Evolutionary conservation across 495 filamentous ascomycete genomes (phyloP), one percentile per base, ranked within the genome.

Genomic region (Xylaria sp.): DNA sequence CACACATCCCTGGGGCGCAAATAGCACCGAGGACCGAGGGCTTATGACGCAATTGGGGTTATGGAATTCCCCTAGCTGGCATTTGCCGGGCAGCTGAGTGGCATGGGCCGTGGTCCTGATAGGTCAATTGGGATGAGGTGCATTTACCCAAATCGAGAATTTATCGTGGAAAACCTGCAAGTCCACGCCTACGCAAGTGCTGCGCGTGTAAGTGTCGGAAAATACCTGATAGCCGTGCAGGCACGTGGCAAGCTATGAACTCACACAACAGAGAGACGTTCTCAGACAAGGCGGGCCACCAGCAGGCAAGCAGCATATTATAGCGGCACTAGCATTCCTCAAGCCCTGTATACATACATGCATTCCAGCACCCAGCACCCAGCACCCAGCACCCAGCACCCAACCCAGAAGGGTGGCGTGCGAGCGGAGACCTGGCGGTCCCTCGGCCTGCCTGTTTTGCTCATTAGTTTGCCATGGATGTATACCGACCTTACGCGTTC

Each of bases 121-220:
- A 78, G 73, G 76, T 61, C 76, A 77, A 75, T 77, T 74, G 73
- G 67, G 52, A 46, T 63, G 50, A 68, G 43, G 40, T 70, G 65
- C 35, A 58, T 52, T 21, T 69, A 55, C 63, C 68, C 70, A 71
- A 31, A 76, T 66, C 48, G 61, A 68, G 67, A 48, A 71, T 67
- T 58, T 44, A 52, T 66, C 44, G 72, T 40, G 59, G 44, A 41
- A 29, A 21, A 44, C 37, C 11, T 50, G 29, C 68, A 58, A 6
- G 37, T 62, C 59, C 17, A 62, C 59, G 14, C 35, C 19, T 43
- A 35, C 33, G 35, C 68, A 43, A 64, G 35, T 52, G 68, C 46
- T 55, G 46, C 14, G 44, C 43, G 57, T 31, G 17, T 41, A 46
- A 19, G 19, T 4, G 12, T 61, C 11, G 14, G 14, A 17, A 29